Evolutionary conservation across 1,139 yeast species (phyloP).

Genomic region (Hansenula lynferdii): DNA sequence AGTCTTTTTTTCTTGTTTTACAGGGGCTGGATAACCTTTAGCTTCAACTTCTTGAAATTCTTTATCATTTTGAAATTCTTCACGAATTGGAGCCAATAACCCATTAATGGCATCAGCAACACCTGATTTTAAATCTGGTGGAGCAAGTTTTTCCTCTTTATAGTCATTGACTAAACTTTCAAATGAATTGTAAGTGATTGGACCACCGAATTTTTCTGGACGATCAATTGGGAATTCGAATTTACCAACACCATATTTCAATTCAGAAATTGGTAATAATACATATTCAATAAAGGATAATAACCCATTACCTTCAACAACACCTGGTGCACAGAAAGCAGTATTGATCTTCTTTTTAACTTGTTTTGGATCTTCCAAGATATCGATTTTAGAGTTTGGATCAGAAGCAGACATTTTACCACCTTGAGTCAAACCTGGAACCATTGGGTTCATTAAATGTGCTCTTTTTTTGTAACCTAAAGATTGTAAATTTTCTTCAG

Average conservation of each 20-base stretch:
- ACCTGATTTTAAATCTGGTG: constrained; percentile 92
- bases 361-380: constrained; percentile 81
- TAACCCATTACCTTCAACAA: constrained; percentile 85
- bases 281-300: constrained; percentile 83
- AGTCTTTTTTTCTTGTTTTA: constrained; percentile 54
- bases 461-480: constrained; percentile 96
- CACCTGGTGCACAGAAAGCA: constrained; percentile 97
- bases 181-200: constrained; percentile 64
- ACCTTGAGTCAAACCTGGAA: constrained; percentile 95
- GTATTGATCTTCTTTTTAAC: constrained; percentile 87
- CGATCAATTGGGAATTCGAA: constrained; percentile 74
- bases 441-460: constrained; percentile 98
- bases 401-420: constrained; percentile 99
- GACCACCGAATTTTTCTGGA: constrained; percentile 97
- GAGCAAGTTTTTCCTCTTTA: constrained; percentile 68
- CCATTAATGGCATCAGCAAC: constrained; percentile 79
- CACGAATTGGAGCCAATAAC: constrained; percentile 80
- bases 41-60: constrained; percentile 74
- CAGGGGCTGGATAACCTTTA: constrained; percentile 82
- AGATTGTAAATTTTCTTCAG: constrained; percentile 86
- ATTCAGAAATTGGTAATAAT: constrained; percentile 78
- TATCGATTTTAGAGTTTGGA: constrained; percentile 94
- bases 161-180: constrained; percentile 72
- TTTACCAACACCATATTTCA: constrained; percentile 49
- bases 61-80: constrained; percentile 51